These are phyloP conservation scores for Oropetium thomaeum DNA, from an alignment of 176 grass and related monocot genomes.

Conservation along the genomic window DNA sequence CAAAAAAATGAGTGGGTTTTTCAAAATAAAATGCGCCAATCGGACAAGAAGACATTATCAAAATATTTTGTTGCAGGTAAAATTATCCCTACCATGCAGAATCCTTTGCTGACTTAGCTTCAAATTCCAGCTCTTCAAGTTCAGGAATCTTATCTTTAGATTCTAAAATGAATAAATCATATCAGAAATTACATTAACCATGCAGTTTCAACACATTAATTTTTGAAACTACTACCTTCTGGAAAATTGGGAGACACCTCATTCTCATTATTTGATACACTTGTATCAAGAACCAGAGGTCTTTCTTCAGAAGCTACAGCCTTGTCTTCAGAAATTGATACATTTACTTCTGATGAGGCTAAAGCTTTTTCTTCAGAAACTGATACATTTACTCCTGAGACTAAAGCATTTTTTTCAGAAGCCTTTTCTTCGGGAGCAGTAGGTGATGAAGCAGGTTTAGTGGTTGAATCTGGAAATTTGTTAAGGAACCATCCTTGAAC, in stretches of 20 bases:
- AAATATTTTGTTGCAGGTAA: conserved; percentile 8
- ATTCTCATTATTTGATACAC: conserved; percentile 52
- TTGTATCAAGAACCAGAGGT: conserved; percentile 40
- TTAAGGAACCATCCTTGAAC: conserved; percentile 56
- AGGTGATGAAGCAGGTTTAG: conserved; percentile 25
- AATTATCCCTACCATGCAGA: conserved; percentile 67
- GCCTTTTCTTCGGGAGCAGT: conserved; percentile 4
- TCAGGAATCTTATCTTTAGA: conserved; percentile 51
- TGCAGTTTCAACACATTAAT: conserved; percentile 10
- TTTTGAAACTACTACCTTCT: conserved; percentile 28
- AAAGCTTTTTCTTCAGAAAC: conserved; percentile 45
- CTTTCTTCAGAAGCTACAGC: conserved; percentile 41
- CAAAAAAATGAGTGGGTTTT: not conserved
- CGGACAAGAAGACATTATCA: not conserved
- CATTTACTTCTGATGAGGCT: conserved; percentile 30
- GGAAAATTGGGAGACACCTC: conserved; percentile 20
- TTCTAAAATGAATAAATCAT: conserved; percentile 39
- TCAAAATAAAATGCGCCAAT: not conserved
- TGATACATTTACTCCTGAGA: conserved; percentile 19
- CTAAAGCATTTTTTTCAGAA: conserved; percentile 42
- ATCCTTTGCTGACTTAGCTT: conserved; percentile 86
- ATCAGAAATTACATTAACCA: conserved; percentile 15
- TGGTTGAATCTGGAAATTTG: conserved; percentile 31
- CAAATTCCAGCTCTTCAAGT: conserved; percentile 66
- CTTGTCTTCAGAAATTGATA: conserved; percentile 32